phyloP scores from a whole-genome alignment of 768 basidiomycete genomes.

The Pisolithus albus region DNA sequence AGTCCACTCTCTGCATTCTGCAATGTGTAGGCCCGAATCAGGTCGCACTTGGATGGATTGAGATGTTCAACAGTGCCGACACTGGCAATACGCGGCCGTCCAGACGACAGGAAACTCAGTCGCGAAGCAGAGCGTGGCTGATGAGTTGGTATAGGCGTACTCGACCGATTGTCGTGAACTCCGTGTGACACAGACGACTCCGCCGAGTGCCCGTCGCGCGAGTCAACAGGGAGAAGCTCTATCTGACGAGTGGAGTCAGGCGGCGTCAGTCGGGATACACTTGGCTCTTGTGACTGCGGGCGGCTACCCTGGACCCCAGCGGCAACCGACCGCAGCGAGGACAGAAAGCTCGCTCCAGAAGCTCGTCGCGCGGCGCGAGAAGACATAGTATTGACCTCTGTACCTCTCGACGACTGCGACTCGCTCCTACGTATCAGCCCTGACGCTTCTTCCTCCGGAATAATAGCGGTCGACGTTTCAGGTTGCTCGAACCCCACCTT shows the following conservation, averaged over 20 bases:
- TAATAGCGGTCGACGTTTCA: not conserved
- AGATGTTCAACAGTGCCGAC: conserved; percentile 22
- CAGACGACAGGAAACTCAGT: conserved; percentile 16
- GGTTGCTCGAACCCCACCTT: conserved; percentile 18
- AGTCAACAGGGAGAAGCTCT: conserved; percentile 19
- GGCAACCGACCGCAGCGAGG: conserved; percentile 15
- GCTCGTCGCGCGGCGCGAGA: conserved; percentile 18
- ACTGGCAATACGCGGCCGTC: conserved; percentile 7
- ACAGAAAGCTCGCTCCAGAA: conserved; percentile 24
- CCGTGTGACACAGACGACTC: conserved; percentile 10
- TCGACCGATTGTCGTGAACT: conserved; percentile 6
- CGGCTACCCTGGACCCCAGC: conserved; percentile 5
- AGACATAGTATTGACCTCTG: conserved; percentile 9
- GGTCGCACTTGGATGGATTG: conserved; percentile 42
- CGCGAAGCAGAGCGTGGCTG: conserved; percentile 17
- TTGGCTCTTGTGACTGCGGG: conserved; percentile 8
- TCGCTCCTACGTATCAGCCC: conserved; percentile 11
- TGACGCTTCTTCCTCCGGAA: conserved; percentile 1
- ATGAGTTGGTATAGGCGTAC: conserved; percentile 5
- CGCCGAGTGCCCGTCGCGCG: conserved; percentile 17
- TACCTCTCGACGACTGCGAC: conserved; percentile 21
- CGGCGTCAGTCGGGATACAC: conserved; percentile 1
- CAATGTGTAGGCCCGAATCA: conserved; percentile 71
- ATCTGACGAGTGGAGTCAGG: conserved; percentile 6
- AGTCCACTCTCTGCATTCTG: conserved; percentile 91